Conservation (phyloP, 129 eudicot species). For the Saposhnikovia divaricata region DNA sequence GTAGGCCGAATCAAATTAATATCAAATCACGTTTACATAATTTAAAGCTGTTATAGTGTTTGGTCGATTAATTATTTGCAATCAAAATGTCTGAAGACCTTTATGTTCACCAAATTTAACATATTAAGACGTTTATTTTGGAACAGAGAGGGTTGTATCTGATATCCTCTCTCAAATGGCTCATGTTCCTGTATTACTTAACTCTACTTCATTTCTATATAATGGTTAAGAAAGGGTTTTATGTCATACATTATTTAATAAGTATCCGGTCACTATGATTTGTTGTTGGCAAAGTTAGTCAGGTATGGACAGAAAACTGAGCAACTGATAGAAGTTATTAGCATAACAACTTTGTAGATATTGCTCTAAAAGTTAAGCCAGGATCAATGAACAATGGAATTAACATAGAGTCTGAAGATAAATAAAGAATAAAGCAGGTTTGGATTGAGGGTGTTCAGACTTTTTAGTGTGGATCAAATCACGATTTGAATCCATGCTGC, state of each 20-base stretch:
- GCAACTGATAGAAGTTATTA: not conserved
- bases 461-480: not conserved
- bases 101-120: not conserved
- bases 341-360: not conserved
- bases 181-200: not conserved
- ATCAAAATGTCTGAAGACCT: not conserved
- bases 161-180: not conserved
- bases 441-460: not conserved
- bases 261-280: too few relatives aligned
- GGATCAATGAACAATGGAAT: not conserved
- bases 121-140: not conserved
- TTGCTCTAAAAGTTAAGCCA: not conserved
- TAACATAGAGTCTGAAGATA: not conserved
- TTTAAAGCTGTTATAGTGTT: too few relatives aligned
- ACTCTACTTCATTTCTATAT: too few relatives aligned
- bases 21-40: too few relatives aligned
- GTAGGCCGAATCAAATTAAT: too few relatives aligned
- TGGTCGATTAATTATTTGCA: not conserved
- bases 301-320: not conserved
- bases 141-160: not conserved
- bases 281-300: not conserved
- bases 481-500: not conserved
- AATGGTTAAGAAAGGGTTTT: not conserved
- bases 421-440: not conserved
- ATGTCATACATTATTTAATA: too few relatives aligned